Percentiles rank a stretch among this genome's conserved stretches.
These are phyloP conservation scores for Blastobotrys buckinghamii DNA, from an alignment of 1,139 yeast genomes.

Conservation along the genomic window DNA sequence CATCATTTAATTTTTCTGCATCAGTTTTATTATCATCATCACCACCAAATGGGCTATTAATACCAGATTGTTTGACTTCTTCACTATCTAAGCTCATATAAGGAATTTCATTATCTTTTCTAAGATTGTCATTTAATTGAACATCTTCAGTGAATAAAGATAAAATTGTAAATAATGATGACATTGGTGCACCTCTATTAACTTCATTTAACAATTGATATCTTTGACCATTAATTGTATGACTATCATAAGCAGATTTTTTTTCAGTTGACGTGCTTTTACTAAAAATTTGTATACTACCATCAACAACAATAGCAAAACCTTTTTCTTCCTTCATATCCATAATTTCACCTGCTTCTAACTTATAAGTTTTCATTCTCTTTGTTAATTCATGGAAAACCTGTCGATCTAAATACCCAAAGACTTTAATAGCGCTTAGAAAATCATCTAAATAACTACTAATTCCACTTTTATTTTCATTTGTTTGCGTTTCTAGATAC, in stretches of 20 bases:
- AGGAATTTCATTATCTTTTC: constrained; percentile 15
- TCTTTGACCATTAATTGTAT: constrained; percentile 43
- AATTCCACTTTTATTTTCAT: constrained; percentile 39
- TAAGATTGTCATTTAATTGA: constrained; percentile 18
- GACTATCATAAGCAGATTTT: constrained; percentile 3
- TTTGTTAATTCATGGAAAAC: constrained; percentile 91
- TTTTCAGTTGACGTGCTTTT: constrained; percentile 35
- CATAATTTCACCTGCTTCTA: constrained; percentile 70
- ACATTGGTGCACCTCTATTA: constrained; percentile 75
- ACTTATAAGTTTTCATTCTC: constrained; percentile 83
- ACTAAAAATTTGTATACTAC: constrained; percentile 74
- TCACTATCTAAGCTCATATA: constrained; percentile 14
- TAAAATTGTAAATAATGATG: constrained; percentile 74
- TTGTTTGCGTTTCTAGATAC: constrained; percentile 35
- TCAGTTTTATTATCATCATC: constrained; percentile 13
- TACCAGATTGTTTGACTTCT: neutral
- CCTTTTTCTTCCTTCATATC: constrained; percentile 72
- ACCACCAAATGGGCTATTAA: neutral
- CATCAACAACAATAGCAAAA: constrained; percentile 92
- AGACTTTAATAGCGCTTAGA: constrained; percentile 81
- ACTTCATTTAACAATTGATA: constrained; percentile 81
- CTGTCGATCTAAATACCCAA: constrained; percentile 84
- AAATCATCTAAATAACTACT: constrained; percentile 79
- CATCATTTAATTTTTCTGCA: constrained; percentile 33
- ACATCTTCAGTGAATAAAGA: constrained; percentile 54